Conservation (phyloP, 768 basidiomycete species). For the Strobilomyces dryophilus region DNA sequence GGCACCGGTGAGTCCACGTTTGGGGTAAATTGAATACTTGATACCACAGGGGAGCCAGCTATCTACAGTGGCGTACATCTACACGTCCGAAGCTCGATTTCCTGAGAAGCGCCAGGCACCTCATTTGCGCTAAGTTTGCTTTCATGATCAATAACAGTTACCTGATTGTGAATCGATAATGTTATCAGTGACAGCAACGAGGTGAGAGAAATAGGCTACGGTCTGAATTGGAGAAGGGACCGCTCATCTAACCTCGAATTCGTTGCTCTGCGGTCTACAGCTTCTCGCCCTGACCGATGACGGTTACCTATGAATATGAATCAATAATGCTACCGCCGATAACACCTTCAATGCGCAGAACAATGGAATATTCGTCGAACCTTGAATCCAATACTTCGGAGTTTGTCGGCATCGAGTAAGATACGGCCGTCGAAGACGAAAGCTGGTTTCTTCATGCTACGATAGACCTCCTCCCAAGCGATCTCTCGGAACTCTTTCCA, state of each 20-base stretch:
- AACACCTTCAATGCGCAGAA: constrained; percentile 2
- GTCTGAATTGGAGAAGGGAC: not conserved
- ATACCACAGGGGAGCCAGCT: not conserved
- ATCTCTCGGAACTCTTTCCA: constrained; percentile 96
- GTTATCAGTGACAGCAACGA: constrained; percentile 1
- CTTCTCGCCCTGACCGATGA: constrained; percentile 54
- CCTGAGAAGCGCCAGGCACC: not conserved
- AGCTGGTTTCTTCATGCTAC: constrained; percentile 94
- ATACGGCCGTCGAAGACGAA: constrained; percentile 95
- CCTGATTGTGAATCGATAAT: constrained; percentile 25
- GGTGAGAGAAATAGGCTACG: not conserved
- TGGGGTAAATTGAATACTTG: not conserved
- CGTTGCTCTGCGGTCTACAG: constrained; percentile 20
- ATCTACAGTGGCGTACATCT: constrained; percentile 7
- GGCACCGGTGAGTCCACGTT: not conserved
- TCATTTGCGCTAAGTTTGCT: constrained; percentile 23
- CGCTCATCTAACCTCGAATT: constrained; percentile 32
- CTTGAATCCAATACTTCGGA: constrained; percentile 88
- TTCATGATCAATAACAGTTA: constrained; percentile 56
- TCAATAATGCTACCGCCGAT: constrained; percentile 6
- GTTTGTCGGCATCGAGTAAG: constrained; percentile 74
- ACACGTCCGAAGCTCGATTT: not conserved
- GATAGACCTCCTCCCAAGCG: constrained; percentile 85
- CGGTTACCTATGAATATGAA: constrained; percentile 40
- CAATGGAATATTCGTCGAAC: constrained; percentile 31